Evolutionary conservation across 352 stramenopile species (phyloP).

Genomic region (Ophiocytium majus): DNA sequence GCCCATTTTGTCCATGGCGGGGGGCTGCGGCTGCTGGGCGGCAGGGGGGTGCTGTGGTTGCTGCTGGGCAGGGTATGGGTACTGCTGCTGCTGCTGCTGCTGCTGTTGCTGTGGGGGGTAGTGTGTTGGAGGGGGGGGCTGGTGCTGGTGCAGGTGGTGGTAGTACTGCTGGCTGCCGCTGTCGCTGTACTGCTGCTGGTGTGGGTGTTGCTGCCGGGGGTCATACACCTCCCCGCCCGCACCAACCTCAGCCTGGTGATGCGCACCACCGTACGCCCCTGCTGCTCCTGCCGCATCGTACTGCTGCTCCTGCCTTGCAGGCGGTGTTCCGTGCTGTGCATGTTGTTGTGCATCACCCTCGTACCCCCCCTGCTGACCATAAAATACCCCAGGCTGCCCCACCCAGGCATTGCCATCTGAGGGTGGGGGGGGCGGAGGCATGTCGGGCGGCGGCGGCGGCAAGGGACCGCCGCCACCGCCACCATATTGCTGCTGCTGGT

Average conservation of each 20-base stretch:
- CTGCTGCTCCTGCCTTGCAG: not conserved
- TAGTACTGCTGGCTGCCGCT: not conserved
- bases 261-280: too few relatives aligned
- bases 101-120: slow-evolving; percentile 19
- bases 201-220: not conserved
- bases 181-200: slow-evolving; percentile 21
- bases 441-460: too few relatives aligned
- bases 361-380: too few relatives aligned
- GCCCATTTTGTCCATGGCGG: not conserved
- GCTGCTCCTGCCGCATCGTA: not conserved
- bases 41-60: not conserved
- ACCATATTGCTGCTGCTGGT: not conserved
- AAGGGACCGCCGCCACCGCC: too few relatives aligned
- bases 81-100: slow-evolving; percentile 32
- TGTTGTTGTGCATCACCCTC: not conserved
- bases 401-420: not conserved
- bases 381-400: too few relatives aligned
- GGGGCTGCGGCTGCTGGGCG: slow-evolving; percentile 10
- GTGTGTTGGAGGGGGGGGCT: not conserved
- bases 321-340: not conserved
- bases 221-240: too few relatives aligned
- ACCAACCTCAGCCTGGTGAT: too few relatives aligned
- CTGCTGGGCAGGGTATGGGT: slow-evolving; percentile 10
- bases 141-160: slow-evolving; percentile 24
- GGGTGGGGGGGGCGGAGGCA: not conserved